Base-by-base conservation (phyloP, 208 protist species). In the Crithidia fasciculata region DNA sequence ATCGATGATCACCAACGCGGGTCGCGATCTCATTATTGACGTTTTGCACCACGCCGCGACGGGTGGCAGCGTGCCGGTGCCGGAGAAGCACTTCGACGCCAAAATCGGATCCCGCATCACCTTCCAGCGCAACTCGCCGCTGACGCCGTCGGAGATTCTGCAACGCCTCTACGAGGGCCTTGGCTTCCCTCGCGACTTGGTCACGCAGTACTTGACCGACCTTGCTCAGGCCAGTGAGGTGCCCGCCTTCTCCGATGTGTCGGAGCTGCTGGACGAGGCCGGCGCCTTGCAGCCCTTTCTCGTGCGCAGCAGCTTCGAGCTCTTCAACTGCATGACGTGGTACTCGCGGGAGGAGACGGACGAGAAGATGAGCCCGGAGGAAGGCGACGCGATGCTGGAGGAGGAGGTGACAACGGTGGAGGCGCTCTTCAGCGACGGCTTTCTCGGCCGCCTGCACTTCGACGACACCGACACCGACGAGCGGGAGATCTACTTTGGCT, bases 1-100 rank as follows among this genome's bases (percentile, higher is more conserved):
- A 9, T 93, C 92, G 7, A 88, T 94, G 82, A 90, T 95, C 36
- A 88, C 89, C 53, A 83, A 73, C 39, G 86, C 88, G 2, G 82
- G 84, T 7, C 75, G 86, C 16, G 93, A 97, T 8, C 81, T 97
- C 40, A 91, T 97, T 52, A 90, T 95, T 63, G 93, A 97, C 65
- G 93, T 97, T 18, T 84, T 97, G 50, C 90, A 94, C 47, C 93
- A 97, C 79, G 90, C 89, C 37, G 93, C 90, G 3, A 92, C 81
- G 5, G 87, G 86, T n/a, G 93, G 93, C 15, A 81, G 68, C 43
- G 88, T 94, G 43, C 87, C 90, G 8, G 89, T 97, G 59, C 80
- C 93, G 8, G 88, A 94, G 77, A 89, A 87, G 68, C 93, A 97
- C 79, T 97, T 97, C 72, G 86, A 97, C 59, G 52, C 82, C 18